phyloP scores from a whole-genome alignment of 2,329 filamentous ascomycete genomes.

The Trichoderma koningii region DNA sequence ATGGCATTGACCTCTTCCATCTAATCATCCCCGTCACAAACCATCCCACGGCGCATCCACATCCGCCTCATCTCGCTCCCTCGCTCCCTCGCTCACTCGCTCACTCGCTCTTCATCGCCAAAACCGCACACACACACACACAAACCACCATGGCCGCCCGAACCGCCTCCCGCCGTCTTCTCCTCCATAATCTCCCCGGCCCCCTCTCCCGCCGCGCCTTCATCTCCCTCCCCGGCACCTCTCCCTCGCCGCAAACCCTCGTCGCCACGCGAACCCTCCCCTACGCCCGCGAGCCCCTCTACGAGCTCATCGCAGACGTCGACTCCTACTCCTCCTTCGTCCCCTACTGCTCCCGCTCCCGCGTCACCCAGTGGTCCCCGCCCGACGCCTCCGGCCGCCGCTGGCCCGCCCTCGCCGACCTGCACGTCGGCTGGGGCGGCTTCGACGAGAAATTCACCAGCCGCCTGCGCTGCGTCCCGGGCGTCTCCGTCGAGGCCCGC shows the following conservation, averaged over 20 bases:
- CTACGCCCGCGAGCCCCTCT: slow-evolving; percentile 71
- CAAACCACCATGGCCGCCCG: slow-evolving; percentile 27
- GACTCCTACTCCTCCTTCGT: slow-evolving; percentile 82
- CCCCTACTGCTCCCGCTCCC: slow-evolving; percentile 81
- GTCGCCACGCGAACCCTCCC: slow-evolving; percentile 75
- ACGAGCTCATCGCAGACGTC: slow-evolving; percentile 85
- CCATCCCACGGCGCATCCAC: neutral
- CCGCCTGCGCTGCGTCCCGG: slow-evolving; percentile 74
- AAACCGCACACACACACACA: neutral
- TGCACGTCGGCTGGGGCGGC: slow-evolving; percentile 83
- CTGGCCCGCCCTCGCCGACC: slow-evolving; percentile 74
- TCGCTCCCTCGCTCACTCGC: too few relatives aligned
- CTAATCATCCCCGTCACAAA: too few relatives aligned
- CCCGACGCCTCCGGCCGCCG: slow-evolving; percentile 52
- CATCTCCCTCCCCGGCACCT: slow-evolving; percentile 38
- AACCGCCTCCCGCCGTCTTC: slow-evolving; percentile 19
- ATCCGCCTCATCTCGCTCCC: neutral
- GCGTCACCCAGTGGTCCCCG: slow-evolving; percentile 72
- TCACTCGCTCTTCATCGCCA: too few relatives aligned
- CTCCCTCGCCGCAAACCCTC: slow-evolving; percentile 60
- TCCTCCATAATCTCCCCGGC: neutral
- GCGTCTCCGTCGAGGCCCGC: slow-evolving; percentile 73
- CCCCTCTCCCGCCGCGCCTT: slow-evolving; percentile 42
- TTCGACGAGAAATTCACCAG: slow-evolving; percentile 84
- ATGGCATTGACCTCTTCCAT: too few relatives aligned